These are phyloP conservation scores for Penicillium sp. DNA, from an alignment of 2,329 filamentous ascomycete species.

Conservation along the genomic window DNA sequence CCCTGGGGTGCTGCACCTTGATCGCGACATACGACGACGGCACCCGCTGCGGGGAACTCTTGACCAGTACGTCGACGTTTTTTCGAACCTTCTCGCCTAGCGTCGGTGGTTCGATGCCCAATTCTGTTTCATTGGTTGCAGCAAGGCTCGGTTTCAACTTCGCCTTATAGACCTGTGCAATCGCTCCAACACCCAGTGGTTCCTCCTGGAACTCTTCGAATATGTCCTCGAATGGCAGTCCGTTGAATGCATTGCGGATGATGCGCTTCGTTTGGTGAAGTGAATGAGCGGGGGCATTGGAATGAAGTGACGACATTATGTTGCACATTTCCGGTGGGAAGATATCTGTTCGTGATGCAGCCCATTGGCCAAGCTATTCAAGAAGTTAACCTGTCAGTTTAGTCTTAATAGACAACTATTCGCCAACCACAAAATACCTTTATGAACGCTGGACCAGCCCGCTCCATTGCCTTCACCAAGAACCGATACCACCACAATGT, in stretches of 20 bases:
- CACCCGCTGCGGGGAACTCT: constrained; percentile 79
- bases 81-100: constrained; percentile 70
- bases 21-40: constrained; percentile 92
- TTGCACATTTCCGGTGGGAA: constrained; percentile 90
- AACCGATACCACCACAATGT: constrained; percentile 95
- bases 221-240: constrained; percentile 79
- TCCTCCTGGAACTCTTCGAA: constrained; percentile 93
- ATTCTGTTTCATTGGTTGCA: constrained; percentile 58
- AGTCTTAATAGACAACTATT: not conserved
- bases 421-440: constrained; percentile 60
- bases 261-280: constrained; percentile 75
- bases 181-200: constrained; percentile 89
- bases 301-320: constrained; percentile 92
- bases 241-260: constrained; percentile 78
- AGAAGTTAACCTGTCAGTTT: not conserved
- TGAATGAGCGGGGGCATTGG: constrained; percentile 89
- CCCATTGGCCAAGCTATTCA: constrained; percentile 87
- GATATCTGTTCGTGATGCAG: constrained; percentile 91
- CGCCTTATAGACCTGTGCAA: constrained; percentile 96
- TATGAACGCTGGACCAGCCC: constrained; percentile 92
- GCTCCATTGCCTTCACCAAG: constrained; percentile 84
- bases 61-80: constrained; percentile 82
- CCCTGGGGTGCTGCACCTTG: constrained; percentile 90
- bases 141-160: constrained; percentile 80
- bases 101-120: constrained; percentile 54